Conservation (phyloP, 1,284 basidiomycete species). For the Neonothopanus nambi region DNA sequence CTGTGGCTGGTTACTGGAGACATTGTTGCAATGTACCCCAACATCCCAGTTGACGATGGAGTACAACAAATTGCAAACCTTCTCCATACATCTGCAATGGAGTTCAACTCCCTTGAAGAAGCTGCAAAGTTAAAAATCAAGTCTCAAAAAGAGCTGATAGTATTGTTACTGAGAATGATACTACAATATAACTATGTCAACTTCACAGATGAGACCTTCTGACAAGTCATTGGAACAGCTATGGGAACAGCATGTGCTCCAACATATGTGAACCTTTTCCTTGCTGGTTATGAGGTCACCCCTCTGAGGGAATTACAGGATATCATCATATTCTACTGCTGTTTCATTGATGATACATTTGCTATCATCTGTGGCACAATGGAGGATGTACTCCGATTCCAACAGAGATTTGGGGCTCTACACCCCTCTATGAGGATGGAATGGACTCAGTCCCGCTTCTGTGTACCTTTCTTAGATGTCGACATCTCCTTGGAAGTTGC, state of each 20-base stretch:
- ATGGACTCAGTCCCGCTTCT: conserved; percentile 13
- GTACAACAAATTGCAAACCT: conserved; percentile 16
- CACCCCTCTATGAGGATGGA: conserved; percentile 22
- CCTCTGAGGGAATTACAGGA: conserved; percentile 14
- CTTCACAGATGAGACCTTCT: conserved; percentile 15
- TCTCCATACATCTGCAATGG: conserved; percentile 8
- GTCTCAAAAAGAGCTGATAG: conserved; percentile 9
- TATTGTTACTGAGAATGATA: conserved; percentile 16
- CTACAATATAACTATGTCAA: conserved; percentile 18
- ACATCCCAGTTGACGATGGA: conserved; percentile 19
- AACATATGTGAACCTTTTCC: conserved; percentile 20
- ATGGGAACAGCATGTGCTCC: conserved; percentile 20
- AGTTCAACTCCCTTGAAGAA: conserved; percentile 11
- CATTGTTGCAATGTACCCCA: conserved; percentile 16
- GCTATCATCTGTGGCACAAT: conserved; percentile 17
- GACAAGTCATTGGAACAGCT: conserved; percentile 18
- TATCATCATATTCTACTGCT: conserved; percentile 16
- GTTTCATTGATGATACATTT: conserved; percentile 21
- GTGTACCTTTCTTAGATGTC: conserved; percentile 19
- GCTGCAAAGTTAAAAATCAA: conserved; percentile 3
- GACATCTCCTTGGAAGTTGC: conserved; percentile 13
- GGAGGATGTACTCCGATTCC: conserved; percentile 16
- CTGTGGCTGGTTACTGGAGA: conserved; percentile 19
- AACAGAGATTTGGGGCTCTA: conserved; percentile 16
- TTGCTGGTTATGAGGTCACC: conserved; percentile 11